Percentiles rank a stretch among this genome's conserved stretches.
phyloP scores from a whole-genome alignment of 257 asterid species.

The Datura wrightii region DNA sequence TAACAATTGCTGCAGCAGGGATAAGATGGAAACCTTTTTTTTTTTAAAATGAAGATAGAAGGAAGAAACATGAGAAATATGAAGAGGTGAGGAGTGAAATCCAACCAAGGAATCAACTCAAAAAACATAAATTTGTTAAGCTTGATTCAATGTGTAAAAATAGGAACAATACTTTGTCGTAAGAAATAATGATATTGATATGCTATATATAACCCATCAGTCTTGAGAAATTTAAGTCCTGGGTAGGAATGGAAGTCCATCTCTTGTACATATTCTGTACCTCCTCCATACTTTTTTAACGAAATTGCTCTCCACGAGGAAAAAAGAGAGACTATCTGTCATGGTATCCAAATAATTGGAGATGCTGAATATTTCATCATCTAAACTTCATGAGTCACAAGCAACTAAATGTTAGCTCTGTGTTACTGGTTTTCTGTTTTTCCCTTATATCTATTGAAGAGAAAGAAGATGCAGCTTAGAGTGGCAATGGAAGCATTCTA shows the following conservation, averaged over 20 bases:
- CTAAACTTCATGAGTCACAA: not conserved
- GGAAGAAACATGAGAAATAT: not conserved
- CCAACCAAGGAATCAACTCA: not conserved
- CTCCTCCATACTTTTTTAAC: not conserved
- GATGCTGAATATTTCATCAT: not conserved
- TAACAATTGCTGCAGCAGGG: not conserved
- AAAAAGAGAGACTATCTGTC: not conserved
- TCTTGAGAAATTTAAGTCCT: not conserved
- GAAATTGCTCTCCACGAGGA: not conserved
- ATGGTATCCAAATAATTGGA: not conserved
- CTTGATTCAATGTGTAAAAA: not conserved
- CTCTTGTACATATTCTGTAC: not conserved
- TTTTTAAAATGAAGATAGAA: not conserved
- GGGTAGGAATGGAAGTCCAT: not conserved
- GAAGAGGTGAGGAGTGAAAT: not conserved
- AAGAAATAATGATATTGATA: not conserved
- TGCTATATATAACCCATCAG: not conserved
- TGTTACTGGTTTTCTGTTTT: not conserved
- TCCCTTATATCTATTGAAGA: not conserved
- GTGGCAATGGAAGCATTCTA: not conserved
- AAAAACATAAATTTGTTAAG: not conserved
- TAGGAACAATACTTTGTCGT: not conserved
- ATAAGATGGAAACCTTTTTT: not conserved
- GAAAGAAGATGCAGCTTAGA: constrained; percentile 14
- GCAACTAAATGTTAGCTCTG: not conserved